Evolutionary conservation across 768 basidiomycete species (phyloP).

Genomic region (Leucosporidium creatinivorum): DNA sequence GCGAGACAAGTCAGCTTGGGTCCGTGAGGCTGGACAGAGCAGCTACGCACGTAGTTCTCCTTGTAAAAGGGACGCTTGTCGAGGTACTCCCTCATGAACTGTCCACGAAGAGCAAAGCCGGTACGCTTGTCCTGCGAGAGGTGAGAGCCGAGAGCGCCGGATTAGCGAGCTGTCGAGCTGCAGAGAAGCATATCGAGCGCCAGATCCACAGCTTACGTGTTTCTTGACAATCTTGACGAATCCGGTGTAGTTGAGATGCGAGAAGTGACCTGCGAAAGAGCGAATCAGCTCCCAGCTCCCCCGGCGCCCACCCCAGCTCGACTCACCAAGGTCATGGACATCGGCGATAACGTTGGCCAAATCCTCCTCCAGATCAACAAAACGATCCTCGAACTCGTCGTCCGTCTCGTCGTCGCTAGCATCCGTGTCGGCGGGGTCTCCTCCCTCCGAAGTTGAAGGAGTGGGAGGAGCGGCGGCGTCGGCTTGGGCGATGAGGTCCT

Average conservation of each 20-base stretch:
- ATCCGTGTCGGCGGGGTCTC: constrained; percentile 42
- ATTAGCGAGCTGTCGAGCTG: neutral
- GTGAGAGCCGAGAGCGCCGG: neutral
- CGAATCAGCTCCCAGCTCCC: constrained; percentile 48
- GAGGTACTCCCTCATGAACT: constrained; percentile 83
- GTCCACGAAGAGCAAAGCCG: constrained; percentile 65
- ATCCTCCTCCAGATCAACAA: constrained; percentile 82
- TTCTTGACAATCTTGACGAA: constrained; percentile 99
- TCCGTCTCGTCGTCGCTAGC: constrained; percentile 47
- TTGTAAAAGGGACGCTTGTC: constrained; percentile 94
- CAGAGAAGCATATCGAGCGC: constrained; percentile 43
- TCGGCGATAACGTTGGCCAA: constrained; percentile 86
- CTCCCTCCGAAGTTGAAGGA: constrained; percentile 26
- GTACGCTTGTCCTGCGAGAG: constrained; percentile 80
- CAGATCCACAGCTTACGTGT: constrained; percentile 53
- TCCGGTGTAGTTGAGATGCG: constrained; percentile 95
- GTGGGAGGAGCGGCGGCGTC: neutral
- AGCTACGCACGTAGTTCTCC: constrained; percentile 55
- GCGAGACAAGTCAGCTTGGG: too few relatives aligned
- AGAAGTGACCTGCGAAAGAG: constrained; percentile 58
- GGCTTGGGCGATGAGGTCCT: constrained; percentile 59
- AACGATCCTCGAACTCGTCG: constrained; percentile 66
- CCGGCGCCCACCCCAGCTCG: neutral
- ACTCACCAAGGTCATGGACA: constrained; percentile 42
- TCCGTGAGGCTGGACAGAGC: too few relatives aligned